Conservation (phyloP, 371 early-diverging fungal species). For the Enterospora canceri region DNA sequence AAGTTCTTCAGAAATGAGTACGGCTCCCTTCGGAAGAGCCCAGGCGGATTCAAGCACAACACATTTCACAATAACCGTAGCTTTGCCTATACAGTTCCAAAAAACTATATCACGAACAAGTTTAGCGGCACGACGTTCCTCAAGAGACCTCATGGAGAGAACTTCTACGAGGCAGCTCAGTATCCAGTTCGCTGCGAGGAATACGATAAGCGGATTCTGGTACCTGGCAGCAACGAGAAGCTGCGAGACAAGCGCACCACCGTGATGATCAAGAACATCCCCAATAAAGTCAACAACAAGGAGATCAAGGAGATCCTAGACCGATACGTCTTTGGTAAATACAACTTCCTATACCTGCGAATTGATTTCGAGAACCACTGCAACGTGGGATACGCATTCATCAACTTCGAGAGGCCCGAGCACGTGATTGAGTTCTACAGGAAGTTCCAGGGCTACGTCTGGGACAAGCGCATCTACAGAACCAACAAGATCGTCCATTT, state of each 20-base stretch:
- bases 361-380: conserved; percentile 74
- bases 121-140: not conserved
- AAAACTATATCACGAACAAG: not conserved
- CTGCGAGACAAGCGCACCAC: conserved; percentile 64
- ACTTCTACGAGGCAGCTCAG: not conserved
- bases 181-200: not conserved
- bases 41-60: too few relatives aligned
- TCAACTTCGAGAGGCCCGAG: conserved; percentile 65
- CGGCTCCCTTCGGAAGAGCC: too few relatives aligned
- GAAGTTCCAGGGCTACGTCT: conserved; percentile 66
- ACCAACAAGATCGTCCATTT: conserved; percentile 70
- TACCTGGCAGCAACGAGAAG: not conserved
- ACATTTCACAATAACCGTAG: too few relatives aligned
- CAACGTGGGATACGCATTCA: conserved; percentile 74
- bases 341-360: conserved; percentile 71
- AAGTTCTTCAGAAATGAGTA: too few relatives aligned
- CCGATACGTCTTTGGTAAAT: conserved; percentile 63
- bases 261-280: conserved; percentile 76
- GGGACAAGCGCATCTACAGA: conserved; percentile 64
- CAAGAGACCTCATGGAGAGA: not conserved
- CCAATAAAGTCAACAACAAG: conserved; percentile 69
- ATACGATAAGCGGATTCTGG: not conserved
- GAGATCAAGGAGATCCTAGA: conserved; percentile 69
- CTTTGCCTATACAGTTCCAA: not conserved
- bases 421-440: conserved; percentile 63